These are phyloP conservation scores for Porodaedalea pini DNA, from an alignment of 1,284 basidiomycete genomes.

Conservation along the genomic window DNA sequence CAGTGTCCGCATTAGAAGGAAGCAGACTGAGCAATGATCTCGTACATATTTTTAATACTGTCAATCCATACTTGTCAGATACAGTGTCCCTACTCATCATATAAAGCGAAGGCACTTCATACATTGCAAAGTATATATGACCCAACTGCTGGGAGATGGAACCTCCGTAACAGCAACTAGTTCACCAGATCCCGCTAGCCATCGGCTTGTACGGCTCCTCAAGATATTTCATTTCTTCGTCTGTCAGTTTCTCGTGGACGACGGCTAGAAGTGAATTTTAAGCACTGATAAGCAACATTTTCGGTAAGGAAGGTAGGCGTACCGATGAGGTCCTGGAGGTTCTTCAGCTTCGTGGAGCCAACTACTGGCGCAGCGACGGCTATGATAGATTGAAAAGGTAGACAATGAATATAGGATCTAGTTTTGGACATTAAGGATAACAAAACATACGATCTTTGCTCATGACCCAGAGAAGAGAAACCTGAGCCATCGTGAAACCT, in stretches of 20 bases:
- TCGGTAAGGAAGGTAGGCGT: conserved; percentile 20
- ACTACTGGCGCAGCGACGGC: conserved; percentile 50
- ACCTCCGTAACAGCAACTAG: no score
- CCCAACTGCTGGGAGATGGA: no score
- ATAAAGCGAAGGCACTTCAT: no score
- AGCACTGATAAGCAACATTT: background rate
- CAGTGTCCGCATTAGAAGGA: no score
- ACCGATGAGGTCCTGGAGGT: conserved; percentile 49
- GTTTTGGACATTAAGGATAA: background rate
- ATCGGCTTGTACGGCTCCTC: conserved; percentile 34
- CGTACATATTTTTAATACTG: no score
- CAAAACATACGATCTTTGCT: conserved; percentile 25
- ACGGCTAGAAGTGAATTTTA: conserved; percentile 29
- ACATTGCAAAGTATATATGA: no score
- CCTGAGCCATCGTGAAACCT: conserved; percentile 36
- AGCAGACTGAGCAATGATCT: no score
- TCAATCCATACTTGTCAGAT: no score
- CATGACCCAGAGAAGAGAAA: conserved; percentile 36
- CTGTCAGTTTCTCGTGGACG: conserved; percentile 41
- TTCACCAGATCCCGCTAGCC: no score
- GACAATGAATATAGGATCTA: background rate
- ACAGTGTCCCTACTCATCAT: no score
- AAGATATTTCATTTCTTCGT: conserved; percentile 50
- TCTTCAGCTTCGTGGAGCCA: conserved; percentile 47
- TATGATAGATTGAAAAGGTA: background rate